A percentile compares a stretch with the other conserved stretches of the same genome.
phyloP scores from a whole-genome alignment of 1,139 yeast species.

The Arxiozyma bovina region DNA sequence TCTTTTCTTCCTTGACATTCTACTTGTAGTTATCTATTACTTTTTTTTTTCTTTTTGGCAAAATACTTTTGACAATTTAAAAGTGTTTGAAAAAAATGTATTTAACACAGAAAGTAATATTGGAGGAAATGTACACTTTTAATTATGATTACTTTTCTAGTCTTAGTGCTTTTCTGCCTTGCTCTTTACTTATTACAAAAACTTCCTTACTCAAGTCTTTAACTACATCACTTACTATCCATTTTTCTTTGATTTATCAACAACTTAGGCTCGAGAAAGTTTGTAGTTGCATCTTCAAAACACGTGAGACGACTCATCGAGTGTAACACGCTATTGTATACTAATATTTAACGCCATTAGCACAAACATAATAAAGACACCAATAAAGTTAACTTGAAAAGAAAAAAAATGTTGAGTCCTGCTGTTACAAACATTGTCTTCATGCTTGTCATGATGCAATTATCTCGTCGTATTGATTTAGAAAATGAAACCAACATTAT shows the following conservation, averaged over 20 bases:
- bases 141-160: background rate
- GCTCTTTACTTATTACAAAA: background rate
- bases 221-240: too few species aligned
- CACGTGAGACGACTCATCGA: too few species aligned
- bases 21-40: too few species aligned
- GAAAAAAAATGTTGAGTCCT: conserved; percentile 55
- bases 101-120: background rate
- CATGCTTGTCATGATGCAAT: conserved; percentile 97
- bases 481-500: conserved; percentile 72
- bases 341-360: background rate
- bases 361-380: background rate
- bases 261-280: background rate
- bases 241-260: background rate
- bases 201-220: too few species aligned
- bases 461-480: conserved; percentile 80
- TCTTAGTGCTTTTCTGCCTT: background rate
- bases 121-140: too few species aligned
- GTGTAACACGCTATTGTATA: too few species aligned
- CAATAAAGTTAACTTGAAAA: background rate
- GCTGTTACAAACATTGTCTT: conserved; percentile 77
- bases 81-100: background rate
- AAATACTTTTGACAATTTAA: too few species aligned
- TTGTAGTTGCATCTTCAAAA: background rate
- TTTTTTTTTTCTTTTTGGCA: too few species aligned
- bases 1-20: too few species aligned